A percentile compares a stretch with the other conserved stretches of the same genome.
phyloP scores from a whole-genome alignment of 805 yeast species.

The Saccharomyces mikatae region DNA sequence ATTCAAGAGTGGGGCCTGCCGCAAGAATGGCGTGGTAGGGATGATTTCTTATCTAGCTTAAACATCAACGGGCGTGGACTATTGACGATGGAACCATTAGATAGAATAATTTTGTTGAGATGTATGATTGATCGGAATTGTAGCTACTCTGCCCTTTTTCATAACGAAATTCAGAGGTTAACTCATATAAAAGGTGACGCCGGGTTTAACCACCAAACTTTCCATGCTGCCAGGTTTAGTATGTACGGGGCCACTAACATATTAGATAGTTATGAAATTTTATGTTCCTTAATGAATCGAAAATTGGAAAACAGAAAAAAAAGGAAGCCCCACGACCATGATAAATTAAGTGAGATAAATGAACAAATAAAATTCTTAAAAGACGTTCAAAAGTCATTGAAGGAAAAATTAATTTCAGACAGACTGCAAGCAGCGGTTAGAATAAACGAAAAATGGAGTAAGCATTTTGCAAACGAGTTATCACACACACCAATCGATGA shows the following conservation, averaged over 20 bases:
- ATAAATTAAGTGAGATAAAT: constrained; percentile 20
- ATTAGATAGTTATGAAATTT: constrained; percentile 15
- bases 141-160: constrained; percentile 21
- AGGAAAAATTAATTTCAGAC: constrained; percentile 9
- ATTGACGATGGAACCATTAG: constrained; percentile 18
- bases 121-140: constrained; percentile 21
- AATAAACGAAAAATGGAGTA: constrained; percentile 22
- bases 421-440: constrained; percentile 7
- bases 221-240: constrained; percentile 20
- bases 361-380: constrained; percentile 15
- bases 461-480: constrained; percentile 19
- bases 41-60: constrained; percentile 19
- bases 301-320: constrained; percentile 20
- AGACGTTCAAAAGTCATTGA: constrained; percentile 15
- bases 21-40: constrained; percentile 20
- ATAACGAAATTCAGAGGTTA: constrained; percentile 21
- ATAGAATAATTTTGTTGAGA: constrained; percentile 21
- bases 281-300: constrained; percentile 20
- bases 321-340: constrained; percentile 15
- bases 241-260: constrained; percentile 21
- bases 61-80: constrained; percentile 21
- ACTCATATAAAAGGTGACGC: constrained; percentile 25
- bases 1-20: constrained; percentile 27
- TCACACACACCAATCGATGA: constrained; percentile 23
- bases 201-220: constrained; percentile 20